Percentiles rank a stretch among this genome's conserved stretches.
Conservation (phyloP, 371 early-diverging fungal genomes). For the Batkoa obscura region DNA sequence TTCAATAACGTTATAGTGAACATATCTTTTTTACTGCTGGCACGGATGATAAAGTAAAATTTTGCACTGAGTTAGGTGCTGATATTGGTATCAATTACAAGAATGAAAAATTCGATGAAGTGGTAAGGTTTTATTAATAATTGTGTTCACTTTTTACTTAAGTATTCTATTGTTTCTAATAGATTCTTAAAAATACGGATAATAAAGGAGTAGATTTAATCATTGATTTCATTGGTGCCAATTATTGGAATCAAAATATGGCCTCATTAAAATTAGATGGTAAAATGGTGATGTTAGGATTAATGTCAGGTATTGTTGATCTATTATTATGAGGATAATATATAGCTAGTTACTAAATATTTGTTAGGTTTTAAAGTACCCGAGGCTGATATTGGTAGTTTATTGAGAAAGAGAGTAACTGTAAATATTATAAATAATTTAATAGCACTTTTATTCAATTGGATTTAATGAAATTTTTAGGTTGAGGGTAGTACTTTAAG, state of each 20-base stretch:
- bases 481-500: constrained; percentile 53
- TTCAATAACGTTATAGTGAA: constrained; percentile 3
- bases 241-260: constrained; percentile 42
- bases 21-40: constrained; percentile 50
- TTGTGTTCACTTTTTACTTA: background rate
- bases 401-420: constrained; percentile 42
- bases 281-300: constrained; percentile 45
- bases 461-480: constrained; percentile 9
- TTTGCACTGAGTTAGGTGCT: constrained; percentile 45
- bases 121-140: constrained; percentile 13
- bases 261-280: constrained; percentile 44
- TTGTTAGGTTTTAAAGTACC: constrained; percentile 19
- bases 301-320: constrained; percentile 24
- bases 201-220: constrained; percentile 44
- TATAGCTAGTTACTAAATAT: background rate
- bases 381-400: constrained; percentile 21
- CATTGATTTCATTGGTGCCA: constrained; percentile 48
- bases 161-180: background rate
- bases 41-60: constrained; percentile 35
- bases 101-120: constrained; percentile 29
- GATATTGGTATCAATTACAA: constrained; percentile 58
- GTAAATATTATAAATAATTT: constrained; percentile 13
- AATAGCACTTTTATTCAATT: background rate
- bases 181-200: constrained; percentile 29
- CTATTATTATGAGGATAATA: background rate